Conservation (phyloP, 345 rosid genomes). For the Sisymbrium irio region DNA sequence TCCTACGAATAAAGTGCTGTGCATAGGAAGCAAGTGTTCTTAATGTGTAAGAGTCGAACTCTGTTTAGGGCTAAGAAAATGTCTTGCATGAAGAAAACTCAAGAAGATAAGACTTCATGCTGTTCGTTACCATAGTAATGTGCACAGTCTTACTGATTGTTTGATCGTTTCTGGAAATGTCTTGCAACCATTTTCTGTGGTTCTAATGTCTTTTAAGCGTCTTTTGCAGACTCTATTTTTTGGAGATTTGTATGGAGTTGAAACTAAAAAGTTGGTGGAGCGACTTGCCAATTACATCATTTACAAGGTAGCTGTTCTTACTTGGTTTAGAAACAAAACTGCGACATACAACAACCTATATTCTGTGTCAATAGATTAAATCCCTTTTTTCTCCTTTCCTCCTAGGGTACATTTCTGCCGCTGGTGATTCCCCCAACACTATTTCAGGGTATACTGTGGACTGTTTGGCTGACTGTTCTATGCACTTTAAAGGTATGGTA, state of each 20-base stretch:
- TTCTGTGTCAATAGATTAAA: conserved; percentile 13
- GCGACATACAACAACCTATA: neutral
- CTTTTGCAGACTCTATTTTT: conserved; percentile 80
- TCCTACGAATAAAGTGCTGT: neutral
- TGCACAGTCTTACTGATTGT: neutral
- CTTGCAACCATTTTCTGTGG: neutral
- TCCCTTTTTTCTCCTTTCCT: neutral
- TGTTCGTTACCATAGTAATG: neutral
- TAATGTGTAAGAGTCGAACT: neutral
- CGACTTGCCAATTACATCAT: conserved; percentile 91
- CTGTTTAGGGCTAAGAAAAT: neutral
- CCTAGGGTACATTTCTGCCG: conserved; percentile 88
- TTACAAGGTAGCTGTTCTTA: conserved; percentile 71
- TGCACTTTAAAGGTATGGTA: conserved; percentile 81
- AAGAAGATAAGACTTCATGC: neutral
- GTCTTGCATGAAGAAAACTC: neutral
- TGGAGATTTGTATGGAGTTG: conserved; percentile 70
- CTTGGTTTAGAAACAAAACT: conserved; percentile 3
- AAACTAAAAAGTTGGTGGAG: conserved; percentile 76
- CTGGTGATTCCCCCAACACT: conserved; percentile 81
- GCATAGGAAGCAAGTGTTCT: neutral
- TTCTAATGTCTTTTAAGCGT: neutral
- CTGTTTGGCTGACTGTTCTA: conserved; percentile 74
- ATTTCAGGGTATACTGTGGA: conserved; percentile 86
- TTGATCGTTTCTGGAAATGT: neutral